Evolutionary conservation across 352 stramenopile species (phyloP).

Genomic region (Globisporangium uncinulatum): DNA sequence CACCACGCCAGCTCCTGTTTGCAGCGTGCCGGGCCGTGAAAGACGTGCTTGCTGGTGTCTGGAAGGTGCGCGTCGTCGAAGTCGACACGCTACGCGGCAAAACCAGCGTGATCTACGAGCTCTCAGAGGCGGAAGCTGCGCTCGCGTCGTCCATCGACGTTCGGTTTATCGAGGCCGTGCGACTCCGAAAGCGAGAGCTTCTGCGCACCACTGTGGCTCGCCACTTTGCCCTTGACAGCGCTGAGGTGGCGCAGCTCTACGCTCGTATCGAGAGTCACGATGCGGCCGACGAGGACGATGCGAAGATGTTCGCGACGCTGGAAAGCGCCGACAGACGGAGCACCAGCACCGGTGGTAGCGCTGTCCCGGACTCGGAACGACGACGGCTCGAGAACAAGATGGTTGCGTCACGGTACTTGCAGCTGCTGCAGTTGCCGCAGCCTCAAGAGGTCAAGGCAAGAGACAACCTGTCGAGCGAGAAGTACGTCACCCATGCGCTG

Average conservation of each 20-base stretch:
- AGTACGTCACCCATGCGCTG: slow-evolving; percentile 38
- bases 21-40: slow-evolving; percentile 33
- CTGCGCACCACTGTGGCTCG: slow-evolving; percentile 35
- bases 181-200: slow-evolving; percentile 38
- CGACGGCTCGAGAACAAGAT: slow-evolving; percentile 18
- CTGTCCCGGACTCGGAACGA: slow-evolving; percentile 17
- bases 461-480: slow-evolving; percentile 29
- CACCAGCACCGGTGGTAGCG: background rate
- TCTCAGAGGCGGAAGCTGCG: slow-evolving; percentile 31
- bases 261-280: background rate
- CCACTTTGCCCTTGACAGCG: slow-evolving; percentile 16
- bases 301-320: slow-evolving; percentile 1
- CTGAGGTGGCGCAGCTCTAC: slow-evolving; percentile 13
- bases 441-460: background rate
- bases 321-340: slow-evolving; percentile 4
- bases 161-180: slow-evolving; percentile 27
- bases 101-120: slow-evolving; percentile 50
- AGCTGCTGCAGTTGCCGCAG: slow-evolving; percentile 4
- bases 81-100: slow-evolving; percentile 41
- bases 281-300: slow-evolving; percentile 4
- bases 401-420: slow-evolving; percentile 29
- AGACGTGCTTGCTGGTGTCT: slow-evolving; percentile 37
- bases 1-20: slow-evolving; percentile 53
- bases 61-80: slow-evolving; percentile 54
- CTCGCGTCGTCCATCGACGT: slow-evolving; percentile 15